Evolutionary conservation across 345 rosid species (phyloP).

Genomic region (Arabidopsis arenosa): DNA sequence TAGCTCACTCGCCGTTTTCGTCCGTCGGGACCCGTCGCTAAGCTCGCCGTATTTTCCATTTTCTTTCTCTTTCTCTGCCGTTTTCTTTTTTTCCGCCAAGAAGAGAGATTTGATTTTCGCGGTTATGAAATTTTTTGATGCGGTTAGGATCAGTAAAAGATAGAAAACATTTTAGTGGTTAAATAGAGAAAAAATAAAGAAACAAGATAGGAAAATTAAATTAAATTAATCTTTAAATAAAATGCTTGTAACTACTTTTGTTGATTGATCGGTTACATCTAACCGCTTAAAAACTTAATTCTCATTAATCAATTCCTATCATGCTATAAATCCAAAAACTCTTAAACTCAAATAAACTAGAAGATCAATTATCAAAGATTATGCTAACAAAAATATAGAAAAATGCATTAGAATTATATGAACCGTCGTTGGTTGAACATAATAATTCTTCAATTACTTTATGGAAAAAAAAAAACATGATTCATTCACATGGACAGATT

Average conservation of each 20-base stretch:
- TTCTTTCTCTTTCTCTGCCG: background rate
- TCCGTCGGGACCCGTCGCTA: constrained; percentile 78
- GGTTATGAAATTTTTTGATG: background rate
- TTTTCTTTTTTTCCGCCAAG: background rate
- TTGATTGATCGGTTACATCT: no score
- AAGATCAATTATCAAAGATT: no score
- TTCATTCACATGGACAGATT: constrained; percentile 7
- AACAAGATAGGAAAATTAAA: background rate
- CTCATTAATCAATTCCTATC: no score
- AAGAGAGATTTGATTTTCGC: constrained; percentile 4
- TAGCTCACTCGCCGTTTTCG: constrained; percentile 77
- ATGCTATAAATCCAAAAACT: no score
- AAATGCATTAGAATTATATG: background rate
- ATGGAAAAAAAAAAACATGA: background rate
- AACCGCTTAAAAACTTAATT: no score
- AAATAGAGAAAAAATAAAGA: background rate
- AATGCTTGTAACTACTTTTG: no score
- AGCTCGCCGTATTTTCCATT: constrained; percentile 29
- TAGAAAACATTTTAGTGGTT: background rate
- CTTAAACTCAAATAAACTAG: no score
- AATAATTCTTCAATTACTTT: background rate
- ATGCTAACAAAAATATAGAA: no score
- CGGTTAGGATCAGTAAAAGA: background rate
- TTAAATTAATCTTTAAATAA: background rate
- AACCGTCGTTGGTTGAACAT: background rate